phyloP scores from a whole-genome alignment of 306 rosid genomes.

The Mucuna pruriens region DNA sequence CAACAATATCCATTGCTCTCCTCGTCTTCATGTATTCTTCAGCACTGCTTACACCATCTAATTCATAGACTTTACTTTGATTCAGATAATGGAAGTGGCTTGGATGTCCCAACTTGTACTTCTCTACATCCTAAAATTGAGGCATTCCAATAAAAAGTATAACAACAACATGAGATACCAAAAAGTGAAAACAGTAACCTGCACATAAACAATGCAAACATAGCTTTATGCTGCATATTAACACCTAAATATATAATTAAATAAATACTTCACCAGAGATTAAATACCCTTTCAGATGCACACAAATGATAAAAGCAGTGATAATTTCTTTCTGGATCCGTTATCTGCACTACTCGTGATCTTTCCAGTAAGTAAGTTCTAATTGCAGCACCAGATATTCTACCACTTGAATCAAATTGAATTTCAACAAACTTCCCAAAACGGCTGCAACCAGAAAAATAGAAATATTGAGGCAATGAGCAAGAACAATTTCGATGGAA shows the following conservation, averaged over 20 bases:
- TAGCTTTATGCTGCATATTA: constrained; percentile 1
- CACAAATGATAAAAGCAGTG: constrained; percentile 91
- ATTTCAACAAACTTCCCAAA: constrained; percentile 94
- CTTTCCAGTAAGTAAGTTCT: constrained; percentile 87
- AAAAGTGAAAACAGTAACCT: background rate
- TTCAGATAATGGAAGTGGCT: constrained; percentile 80
- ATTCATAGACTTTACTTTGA: constrained; percentile 80
- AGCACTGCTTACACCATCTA: constrained; percentile 78
- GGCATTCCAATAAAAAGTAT: constrained; percentile 27
- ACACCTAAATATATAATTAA: background rate
- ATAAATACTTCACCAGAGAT: constrained; percentile 12
- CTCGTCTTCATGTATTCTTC: constrained; percentile 79
- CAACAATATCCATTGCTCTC: constrained; percentile 91
- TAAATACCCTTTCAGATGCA: constrained; percentile 76
- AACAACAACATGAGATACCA: constrained; percentile 12
- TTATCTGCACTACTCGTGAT: constrained; percentile 88
- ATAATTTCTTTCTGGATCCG: constrained; percentile 87
- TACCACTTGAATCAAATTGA: constrained; percentile 86
- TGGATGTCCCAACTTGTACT: constrained; percentile 71
- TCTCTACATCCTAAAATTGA: constrained; percentile 76
- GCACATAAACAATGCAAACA: background rate
- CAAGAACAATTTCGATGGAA: constrained; percentile 2
- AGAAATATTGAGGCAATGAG: constrained; percentile 15
- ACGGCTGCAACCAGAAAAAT: constrained; percentile 58
- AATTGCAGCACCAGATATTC: constrained; percentile 95